phyloP scores from a whole-genome alignment of 116 monocot species.

The Papilionanthe hybrid region DNA sequence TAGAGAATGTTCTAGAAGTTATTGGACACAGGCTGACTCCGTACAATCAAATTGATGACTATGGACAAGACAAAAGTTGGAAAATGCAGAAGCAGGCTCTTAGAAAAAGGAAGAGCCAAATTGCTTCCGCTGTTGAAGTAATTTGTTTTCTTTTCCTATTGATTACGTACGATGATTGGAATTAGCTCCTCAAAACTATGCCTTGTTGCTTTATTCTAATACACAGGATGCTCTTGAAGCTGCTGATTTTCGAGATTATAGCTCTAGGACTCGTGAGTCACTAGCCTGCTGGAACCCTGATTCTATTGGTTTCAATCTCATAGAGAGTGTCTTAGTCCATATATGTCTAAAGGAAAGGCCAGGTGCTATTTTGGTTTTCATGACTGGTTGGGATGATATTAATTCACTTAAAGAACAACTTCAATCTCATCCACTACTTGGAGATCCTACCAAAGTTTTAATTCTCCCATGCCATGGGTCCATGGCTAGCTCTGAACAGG shows the following conservation, averaged over 20 bases:
- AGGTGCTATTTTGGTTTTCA: constrained; percentile 93
- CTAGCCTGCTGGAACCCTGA: constrained; percentile 93
- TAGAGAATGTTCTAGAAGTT: constrained; percentile 82
- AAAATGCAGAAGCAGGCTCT: constrained; percentile 98
- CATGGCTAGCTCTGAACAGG: constrained; percentile 99
- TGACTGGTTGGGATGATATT: constrained; percentile 99
- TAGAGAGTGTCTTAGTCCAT: constrained; percentile 78
- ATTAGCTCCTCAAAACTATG: not conserved
- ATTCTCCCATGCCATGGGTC: constrained; percentile 96
- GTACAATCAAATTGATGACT: constrained; percentile 99
- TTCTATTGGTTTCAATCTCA: constrained; percentile 95
- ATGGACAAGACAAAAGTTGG: constrained; percentile 98
- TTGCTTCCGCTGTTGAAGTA: constrained; percentile 94
- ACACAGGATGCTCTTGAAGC: constrained; percentile 82
- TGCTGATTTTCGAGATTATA: constrained; percentile 84
- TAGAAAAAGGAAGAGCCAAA: constrained; percentile 91
- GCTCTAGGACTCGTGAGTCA: constrained; percentile 78
- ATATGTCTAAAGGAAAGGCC: constrained; percentile 80
- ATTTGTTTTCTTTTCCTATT: not conserved
- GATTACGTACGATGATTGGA: not conserved
- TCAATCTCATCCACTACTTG: constrained; percentile 75
- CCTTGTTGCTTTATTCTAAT: not conserved
- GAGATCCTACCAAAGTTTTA: constrained; percentile 81
- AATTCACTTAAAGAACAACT: constrained; percentile 96
- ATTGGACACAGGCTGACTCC: constrained; percentile 87